Base-by-base conservation (phyloP, 73 alveolate species). In the Paramecium octaurelia region DNA sequence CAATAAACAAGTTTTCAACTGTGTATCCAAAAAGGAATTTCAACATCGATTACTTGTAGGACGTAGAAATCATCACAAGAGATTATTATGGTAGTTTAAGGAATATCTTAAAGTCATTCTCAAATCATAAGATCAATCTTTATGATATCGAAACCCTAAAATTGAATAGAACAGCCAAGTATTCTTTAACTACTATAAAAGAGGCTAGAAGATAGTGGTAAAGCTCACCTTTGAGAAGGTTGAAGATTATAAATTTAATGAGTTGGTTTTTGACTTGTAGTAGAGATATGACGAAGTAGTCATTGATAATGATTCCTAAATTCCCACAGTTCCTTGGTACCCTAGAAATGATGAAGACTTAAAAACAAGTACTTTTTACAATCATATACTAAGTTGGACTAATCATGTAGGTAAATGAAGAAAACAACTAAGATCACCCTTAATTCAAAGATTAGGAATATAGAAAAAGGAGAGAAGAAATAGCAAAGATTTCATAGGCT, bases 381-480 rank as follows among this genome's bases (percentile, higher is more conserved):
- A 4, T 20, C 38, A 58, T 20, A 54, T 36, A 57, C 0, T 6
- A 16, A 58, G 92, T 31, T 35, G 59, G 85, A 10, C 21, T 20
- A 27, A 57, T 86, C 21, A 86, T 86, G 85, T 11, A n/a, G 2
- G 86, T 58, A n/a, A 21, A 36, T 24, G 92, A 86, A 24, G 83
- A 86, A 86, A 27, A 24, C 48, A 84, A 84, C 27, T 36, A 57
- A 29, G 92, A 86, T 57, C 86, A 86, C 38, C 58, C 85, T 29
- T 58, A 86, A 57, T 86, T 57, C 34, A 54, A 24, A 38, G 92
- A 86, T 38, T 35, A 2, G 36, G 92, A 58, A 58, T 86, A 86
- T 38, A 34, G 64, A 31, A 86, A 86, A 86, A 86, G 86, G 57
- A 86, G 92, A 57, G 85, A 86, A 57, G 92, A 86, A 57, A 86